Evolutionary conservation across 352 stramenopile species (phyloP).

Genomic region (Phytophthora brassicae): DNA sequence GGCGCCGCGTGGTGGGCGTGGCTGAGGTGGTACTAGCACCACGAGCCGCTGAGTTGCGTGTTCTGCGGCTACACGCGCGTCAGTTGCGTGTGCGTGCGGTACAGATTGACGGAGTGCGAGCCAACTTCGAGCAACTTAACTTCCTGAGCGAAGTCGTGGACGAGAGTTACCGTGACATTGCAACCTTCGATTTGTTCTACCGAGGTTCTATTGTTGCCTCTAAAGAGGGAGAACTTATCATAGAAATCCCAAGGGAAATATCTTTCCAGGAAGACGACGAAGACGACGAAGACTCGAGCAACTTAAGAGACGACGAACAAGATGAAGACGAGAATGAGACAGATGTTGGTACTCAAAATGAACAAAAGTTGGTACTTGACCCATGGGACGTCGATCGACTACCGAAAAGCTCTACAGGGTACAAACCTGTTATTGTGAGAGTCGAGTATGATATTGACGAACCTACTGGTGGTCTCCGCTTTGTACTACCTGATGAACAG

Average conservation of each 20-base stretch:
- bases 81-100: slow-evolving; percentile 67
- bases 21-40: slow-evolving; percentile 76
- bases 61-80: slow-evolving; percentile 74
- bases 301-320: slow-evolving; percentile 37
- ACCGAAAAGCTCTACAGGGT: slow-evolving; percentile 67
- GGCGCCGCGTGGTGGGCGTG: slow-evolving; percentile 55
- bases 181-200: slow-evolving; percentile 87
- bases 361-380: slow-evolving; percentile 52
- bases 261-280: slow-evolving; percentile 58
- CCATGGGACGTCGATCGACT: slow-evolving; percentile 72
- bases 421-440: slow-evolving; percentile 66
- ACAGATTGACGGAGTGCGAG: slow-evolving; percentile 52
- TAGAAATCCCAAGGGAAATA: slow-evolving; percentile 68
- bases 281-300: slow-evolving; percentile 35
- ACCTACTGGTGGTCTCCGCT: slow-evolving; percentile 62
- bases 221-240: slow-evolving; percentile 79
- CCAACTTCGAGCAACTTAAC: slow-evolving; percentile 79
- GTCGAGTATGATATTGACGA: slow-evolving; percentile 84
- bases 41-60: slow-evolving; percentile 46
- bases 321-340: slow-evolving; percentile 40
- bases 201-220: slow-evolving; percentile 81
- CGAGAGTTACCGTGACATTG: slow-evolving; percentile 76
- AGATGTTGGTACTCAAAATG: slow-evolving; percentile 32
- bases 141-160: slow-evolving; percentile 78
- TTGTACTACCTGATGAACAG: slow-evolving; percentile 70